Percentiles rank a stretch among this genome's conserved stretches.
These are phyloP conservation scores for Phytophthora sansomeana DNA, from an alignment of 352 stramenopile genomes.

Conservation along the genomic window DNA sequence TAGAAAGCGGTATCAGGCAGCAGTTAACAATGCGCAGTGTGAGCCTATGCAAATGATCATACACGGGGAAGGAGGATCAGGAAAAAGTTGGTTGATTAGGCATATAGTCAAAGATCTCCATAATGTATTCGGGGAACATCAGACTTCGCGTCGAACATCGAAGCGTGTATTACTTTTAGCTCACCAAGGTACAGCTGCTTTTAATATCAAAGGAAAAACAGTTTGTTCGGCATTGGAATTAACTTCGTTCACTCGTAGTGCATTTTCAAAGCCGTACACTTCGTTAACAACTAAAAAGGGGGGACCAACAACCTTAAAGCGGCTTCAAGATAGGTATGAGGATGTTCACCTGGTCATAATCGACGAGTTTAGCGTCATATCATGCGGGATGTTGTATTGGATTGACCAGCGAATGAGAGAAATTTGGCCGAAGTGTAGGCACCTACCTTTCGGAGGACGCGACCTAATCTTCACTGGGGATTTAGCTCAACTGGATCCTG, in stretches of 20 bases:
- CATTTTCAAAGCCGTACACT: background rate
- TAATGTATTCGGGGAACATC: constrained; percentile 1
- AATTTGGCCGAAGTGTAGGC: constrained; percentile 3
- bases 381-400: constrained; percentile 20
- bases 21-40: background rate
- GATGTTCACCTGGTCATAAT: constrained; percentile 13
- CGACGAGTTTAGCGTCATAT: constrained; percentile 22
- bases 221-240: constrained; percentile 5
- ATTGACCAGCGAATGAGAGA: constrained; percentile 19
- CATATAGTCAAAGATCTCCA: constrained; percentile 12
- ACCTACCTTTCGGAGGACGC: constrained; percentile 10
- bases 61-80: no score
- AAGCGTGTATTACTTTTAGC: constrained; percentile 4
- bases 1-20: background rate
- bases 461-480: constrained; percentile 21
- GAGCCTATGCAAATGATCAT: constrained; percentile 1
- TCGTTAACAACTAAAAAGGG: background rate
- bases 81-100: no score
- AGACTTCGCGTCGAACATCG: background rate
- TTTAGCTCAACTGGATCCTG: constrained; percentile 10
- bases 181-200: constrained; percentile 12
- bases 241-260: background rate
- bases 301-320: background rate
- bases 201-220: constrained; percentile 8
- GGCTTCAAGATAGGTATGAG: constrained; percentile 2